Base-by-base conservation (phyloP, 2,329 filamentous ascomycete species). In the Fusarium nematophilum region DNA sequence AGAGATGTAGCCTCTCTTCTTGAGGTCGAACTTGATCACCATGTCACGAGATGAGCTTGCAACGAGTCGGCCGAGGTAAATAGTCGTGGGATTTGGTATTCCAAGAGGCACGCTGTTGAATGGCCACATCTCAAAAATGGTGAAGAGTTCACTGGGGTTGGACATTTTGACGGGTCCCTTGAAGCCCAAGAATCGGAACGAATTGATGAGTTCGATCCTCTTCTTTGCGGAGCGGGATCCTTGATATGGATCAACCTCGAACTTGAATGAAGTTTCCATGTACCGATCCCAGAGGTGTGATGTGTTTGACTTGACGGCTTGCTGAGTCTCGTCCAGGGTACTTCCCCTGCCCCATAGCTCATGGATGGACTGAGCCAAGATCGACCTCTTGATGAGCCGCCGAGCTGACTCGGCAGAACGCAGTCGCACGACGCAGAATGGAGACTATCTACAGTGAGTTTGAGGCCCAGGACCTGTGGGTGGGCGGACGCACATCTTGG, bases 1-100 rank as follows among this genome's bases (percentile, higher is more conserved):
- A 65, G 90, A 92, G 68, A 99, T 98, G 72, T 99, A 99, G 31
- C 85, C 84, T 23, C 95, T 83, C 76, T 96, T 97, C 81, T 99
- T 99, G 17, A 99, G 82, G 73, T 97, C 93, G 70, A 93, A 96
- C 18, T 84, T 90, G 29, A 85, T 79, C 26, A 91, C 82, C 5
- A 89, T 80, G 47, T 90, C 86, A 37, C 94, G 84, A 3, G 84
- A 85, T 3, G 90, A 89, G 10, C 79, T 78, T 2, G 82, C 88
- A 18, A 98, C 73, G 52, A 86, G 85, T 8, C 93, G 86, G 9
- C 91, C 92, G 21, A 98, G 83, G 70, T 90, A 90, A 18, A 92
- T 77, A 13, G 50, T 64, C 29, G 85, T 81, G 0, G 89, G 89
- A 2, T 84, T 77, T n/a, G 76, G 73, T 14, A 83, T 69, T 2